Percentiles rank a stretch among this genome's conserved stretches.
Evolutionary conservation across 345 rosid genomes (phyloP).

Genomic region (Angophora floribunda): DNA sequence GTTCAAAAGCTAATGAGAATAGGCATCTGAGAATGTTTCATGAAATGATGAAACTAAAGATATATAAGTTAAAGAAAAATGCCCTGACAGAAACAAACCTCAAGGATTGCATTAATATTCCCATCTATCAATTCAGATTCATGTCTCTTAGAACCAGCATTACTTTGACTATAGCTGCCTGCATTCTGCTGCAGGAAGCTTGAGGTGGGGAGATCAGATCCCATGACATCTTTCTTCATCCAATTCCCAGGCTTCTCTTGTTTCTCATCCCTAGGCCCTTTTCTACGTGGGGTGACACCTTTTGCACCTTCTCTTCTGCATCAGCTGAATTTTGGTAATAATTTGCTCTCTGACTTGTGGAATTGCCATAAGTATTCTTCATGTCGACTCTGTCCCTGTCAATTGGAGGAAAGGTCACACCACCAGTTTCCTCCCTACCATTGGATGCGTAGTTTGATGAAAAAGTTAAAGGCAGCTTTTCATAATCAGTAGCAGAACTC

Average conservation of each 20-base stretch:
- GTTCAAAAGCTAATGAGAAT: background rate
- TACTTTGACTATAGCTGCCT: slow-evolving; percentile 28
- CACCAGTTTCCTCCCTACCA: slow-evolving; percentile 51
- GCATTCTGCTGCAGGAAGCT: slow-evolving; percentile 29
- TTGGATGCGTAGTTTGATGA: slow-evolving; percentile 29
- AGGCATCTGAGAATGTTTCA: background rate
- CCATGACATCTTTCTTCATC: slow-evolving; percentile 40
- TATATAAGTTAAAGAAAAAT: background rate
- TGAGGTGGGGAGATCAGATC: slow-evolving; percentile 33
- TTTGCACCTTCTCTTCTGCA: slow-evolving; percentile 68
- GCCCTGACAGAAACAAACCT: slow-evolving; percentile 34
- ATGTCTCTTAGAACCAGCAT: slow-evolving; percentile 25
- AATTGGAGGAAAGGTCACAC: slow-evolving; percentile 26
- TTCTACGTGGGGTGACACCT: slow-evolving; percentile 83
- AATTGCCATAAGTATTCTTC: slow-evolving; percentile 33
- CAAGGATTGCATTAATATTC: slow-evolving; percentile 70
- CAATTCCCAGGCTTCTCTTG: slow-evolving; percentile 44
- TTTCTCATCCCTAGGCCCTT: slow-evolving; percentile 71
- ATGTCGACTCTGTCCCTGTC: slow-evolving; percentile 54
- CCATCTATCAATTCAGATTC: slow-evolving; percentile 60
- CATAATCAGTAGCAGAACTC: slow-evolving; percentile 29
- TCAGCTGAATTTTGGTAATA: slow-evolving; percentile 44
- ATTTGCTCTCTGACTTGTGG: slow-evolving; percentile 36
- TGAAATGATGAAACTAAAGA: background rate
- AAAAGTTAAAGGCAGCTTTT: slow-evolving; percentile 36